phyloP scores from a whole-genome alignment of 2,329 filamentous ascomycete genomes.

The Cytospora chrysosperma region DNA sequence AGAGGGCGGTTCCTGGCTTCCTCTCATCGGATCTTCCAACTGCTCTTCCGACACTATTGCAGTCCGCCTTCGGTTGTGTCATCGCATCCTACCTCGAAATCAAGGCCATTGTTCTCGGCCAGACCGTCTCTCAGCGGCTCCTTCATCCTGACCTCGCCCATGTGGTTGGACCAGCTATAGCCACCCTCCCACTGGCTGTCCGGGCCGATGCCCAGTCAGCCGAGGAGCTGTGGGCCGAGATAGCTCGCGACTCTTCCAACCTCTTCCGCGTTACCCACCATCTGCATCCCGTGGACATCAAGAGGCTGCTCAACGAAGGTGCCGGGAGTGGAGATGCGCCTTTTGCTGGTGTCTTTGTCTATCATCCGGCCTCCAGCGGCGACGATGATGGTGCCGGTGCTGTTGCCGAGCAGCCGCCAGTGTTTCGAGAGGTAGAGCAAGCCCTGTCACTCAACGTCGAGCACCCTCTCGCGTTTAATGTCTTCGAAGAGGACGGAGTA shows the following conservation, averaged over 20 bases:
- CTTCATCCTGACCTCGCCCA: slow-evolving; percentile 28
- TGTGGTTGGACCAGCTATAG: slow-evolving; percentile 30
- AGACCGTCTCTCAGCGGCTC: slow-evolving; percentile 28
- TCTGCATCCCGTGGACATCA: slow-evolving; percentile 29
- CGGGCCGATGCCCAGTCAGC: slow-evolving; percentile 22
- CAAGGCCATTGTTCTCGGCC: slow-evolving; percentile 28
- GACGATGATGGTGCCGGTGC: neutral
- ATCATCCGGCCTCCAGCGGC: slow-evolving; percentile 24
- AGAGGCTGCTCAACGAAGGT: slow-evolving; percentile 28
- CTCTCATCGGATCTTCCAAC: neutral
- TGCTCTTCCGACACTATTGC: slow-evolving; percentile 24
- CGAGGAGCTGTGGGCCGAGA: slow-evolving; percentile 24
- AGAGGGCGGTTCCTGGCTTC: slow-evolving; percentile 8
- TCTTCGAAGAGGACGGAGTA: slow-evolving; percentile 29
- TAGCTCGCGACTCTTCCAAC: slow-evolving; percentile 20
- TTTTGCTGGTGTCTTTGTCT: slow-evolving; percentile 30
- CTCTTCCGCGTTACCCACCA: slow-evolving; percentile 22
- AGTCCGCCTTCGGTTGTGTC: slow-evolving; percentile 30
- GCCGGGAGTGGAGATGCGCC: slow-evolving; percentile 24
- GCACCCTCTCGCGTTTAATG: slow-evolving; percentile 41
- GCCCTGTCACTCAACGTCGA: slow-evolving; percentile 39
- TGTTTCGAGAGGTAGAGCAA: slow-evolving; percentile 34
- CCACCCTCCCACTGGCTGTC: slow-evolving; percentile 28
- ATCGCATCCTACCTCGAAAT: slow-evolving; percentile 28
- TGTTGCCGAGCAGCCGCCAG: neutral